phyloP scores from a whole-genome alignment of 2,329 filamentous ascomycete genomes.

The Whalleya microplaca region DNA sequence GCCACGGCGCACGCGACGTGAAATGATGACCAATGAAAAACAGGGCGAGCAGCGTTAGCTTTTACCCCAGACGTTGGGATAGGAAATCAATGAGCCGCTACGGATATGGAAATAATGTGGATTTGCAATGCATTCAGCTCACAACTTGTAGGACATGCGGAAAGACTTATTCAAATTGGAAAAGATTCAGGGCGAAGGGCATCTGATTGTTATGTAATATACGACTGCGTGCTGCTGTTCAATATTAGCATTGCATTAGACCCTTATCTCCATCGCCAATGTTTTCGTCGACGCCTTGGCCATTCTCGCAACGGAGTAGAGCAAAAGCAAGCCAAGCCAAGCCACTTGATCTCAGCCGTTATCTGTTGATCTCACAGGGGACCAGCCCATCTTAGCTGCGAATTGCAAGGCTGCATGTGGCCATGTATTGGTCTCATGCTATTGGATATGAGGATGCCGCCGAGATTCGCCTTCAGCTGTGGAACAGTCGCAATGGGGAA shows the following conservation, averaged over 20 bases:
- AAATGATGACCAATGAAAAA: conserved; percentile 22
- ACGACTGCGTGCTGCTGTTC: background rate
- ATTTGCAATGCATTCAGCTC: conserved; percentile 18
- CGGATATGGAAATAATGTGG: conserved; percentile 10
- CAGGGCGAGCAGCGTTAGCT: conserved; percentile 20
- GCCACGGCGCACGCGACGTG: conserved; percentile 6
- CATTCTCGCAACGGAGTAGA: background rate
- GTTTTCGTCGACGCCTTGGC: conserved; percentile 7
- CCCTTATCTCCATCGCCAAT: background rate
- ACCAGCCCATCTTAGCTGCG: conserved; percentile 14
- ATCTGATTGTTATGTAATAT: background rate
- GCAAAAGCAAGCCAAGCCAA: conserved; percentile 9
- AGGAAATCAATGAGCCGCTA: conserved; percentile 12
- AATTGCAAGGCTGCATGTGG: conserved; percentile 27
- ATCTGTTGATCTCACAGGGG: conserved; percentile 16
- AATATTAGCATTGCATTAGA: background rate
- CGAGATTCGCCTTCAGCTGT: conserved; percentile 24
- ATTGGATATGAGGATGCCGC: conserved; percentile 25
- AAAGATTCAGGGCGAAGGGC: conserved; percentile 9
- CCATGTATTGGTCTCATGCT: conserved; percentile 13
- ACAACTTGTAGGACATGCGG: conserved; percentile 17
- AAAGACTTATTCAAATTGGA: conserved; percentile 1
- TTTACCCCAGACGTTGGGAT: conserved; percentile 24
- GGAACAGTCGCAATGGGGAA: conserved; percentile 14
- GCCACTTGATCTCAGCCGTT: conserved; percentile 8